phyloP scores from a whole-genome alignment of 306 rosid species.

The Arachis hypogaea region DNA sequence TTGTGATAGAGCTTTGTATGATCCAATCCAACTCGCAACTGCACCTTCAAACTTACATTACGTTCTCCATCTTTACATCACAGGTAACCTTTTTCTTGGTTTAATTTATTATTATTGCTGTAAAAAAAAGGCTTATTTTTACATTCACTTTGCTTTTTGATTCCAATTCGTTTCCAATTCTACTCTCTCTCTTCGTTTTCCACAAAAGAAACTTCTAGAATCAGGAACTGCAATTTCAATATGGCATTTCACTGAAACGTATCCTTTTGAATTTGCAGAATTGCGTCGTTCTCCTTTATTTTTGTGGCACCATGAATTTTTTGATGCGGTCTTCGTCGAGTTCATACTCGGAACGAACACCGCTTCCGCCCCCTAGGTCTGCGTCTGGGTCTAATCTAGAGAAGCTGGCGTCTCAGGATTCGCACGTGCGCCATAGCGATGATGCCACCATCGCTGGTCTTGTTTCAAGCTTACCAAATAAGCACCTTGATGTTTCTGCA shows the following conservation, averaged over 20 bases:
- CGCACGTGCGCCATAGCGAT: conserved; percentile 46
- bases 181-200: conserved; percentile 1
- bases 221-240: background rate
- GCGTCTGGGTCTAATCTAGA: conserved; percentile 57
- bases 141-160: background rate
- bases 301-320: conserved; percentile 69
- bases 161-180: background rate
- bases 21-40: conserved; percentile 17
- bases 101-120: no score
- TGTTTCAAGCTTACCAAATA: conserved; percentile 50
- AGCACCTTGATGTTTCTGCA: conserved; percentile 75
- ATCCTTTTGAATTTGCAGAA: conserved; percentile 42
- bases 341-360: conserved; percentile 51
- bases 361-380: conserved; percentile 48
- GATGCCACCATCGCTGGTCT: conserved; percentile 40
- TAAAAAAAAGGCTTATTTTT: background rate
- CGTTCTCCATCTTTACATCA: background rate
- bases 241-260: conserved; percentile 4
- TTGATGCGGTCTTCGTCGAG: conserved; percentile 61
- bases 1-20: background rate
- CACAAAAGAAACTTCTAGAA: background rate
- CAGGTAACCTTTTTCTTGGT: conserved; percentile 10
- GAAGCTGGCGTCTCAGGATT: conserved; percentile 54
- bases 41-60: background rate
- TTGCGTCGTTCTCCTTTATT: background rate